Evolutionary conservation across 257 asterid genomes (phyloP).

Genomic region (Parsonsia alboflavescens): DNA sequence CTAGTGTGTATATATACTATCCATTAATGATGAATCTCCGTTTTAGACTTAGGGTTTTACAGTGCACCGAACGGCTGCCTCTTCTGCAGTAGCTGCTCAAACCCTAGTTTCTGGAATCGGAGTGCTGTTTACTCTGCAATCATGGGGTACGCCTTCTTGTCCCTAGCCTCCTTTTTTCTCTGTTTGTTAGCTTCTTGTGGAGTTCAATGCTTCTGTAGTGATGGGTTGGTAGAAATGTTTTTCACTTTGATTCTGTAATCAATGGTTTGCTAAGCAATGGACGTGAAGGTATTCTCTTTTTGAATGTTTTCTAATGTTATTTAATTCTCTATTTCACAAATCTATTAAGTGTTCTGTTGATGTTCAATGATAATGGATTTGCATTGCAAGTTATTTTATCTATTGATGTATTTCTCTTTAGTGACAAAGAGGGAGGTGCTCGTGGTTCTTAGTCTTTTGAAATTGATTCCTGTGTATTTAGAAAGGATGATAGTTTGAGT

Average conservation of each 20-base stretch:
- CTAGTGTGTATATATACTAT: background rate
- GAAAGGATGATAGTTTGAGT: background rate
- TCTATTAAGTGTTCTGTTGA: background rate
- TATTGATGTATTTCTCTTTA: background rate
- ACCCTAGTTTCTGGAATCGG: conserved; percentile 16
- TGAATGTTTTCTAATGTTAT: background rate
- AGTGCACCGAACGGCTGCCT: conserved; percentile 4
- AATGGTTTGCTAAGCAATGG: background rate
- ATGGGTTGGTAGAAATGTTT: background rate
- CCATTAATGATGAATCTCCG: background rate
- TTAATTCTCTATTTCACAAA: background rate
- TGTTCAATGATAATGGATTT: background rate
- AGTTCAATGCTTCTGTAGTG: background rate
- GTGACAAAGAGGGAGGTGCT: too few relatives aligned
- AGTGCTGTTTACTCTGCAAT: conserved; percentile 27
- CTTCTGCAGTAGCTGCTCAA: conserved; percentile 11
- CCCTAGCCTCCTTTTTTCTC: background rate
- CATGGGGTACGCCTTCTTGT: conserved; percentile 44
- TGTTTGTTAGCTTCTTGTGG: background rate
- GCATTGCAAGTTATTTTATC: background rate
- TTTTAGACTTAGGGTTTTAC: conserved; percentile 21
- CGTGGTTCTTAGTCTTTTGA: background rate
- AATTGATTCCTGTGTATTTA: background rate
- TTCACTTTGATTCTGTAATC: background rate
- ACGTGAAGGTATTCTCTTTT: background rate